Evolutionary conservation across 768 basidiomycete genomes (phyloP).

Genomic region (Mycena vulgaris): DNA sequence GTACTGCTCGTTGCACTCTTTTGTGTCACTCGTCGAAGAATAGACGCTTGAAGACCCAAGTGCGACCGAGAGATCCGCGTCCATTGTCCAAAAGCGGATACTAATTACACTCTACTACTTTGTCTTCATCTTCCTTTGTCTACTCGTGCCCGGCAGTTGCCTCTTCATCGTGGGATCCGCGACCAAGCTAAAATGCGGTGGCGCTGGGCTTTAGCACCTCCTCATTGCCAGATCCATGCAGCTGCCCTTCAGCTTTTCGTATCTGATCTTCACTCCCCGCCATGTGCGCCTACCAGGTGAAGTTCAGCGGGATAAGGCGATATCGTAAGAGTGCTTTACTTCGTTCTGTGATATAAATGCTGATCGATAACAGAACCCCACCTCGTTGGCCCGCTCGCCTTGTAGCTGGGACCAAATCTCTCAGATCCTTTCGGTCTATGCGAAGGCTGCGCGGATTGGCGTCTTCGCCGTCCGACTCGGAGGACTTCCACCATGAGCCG

Average conservation of each 20-base stretch:
- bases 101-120: conserved; percentile 19
- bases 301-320: conserved; percentile 31
- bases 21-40: too few relatives aligned
- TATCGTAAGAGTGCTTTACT: conserved; percentile 36
- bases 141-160: conserved; percentile 23
- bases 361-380: conserved; percentile 34
- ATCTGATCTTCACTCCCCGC: conserved; percentile 68
- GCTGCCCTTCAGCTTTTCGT: conserved; percentile 59
- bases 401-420: conserved; percentile 25
- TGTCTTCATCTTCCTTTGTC: conserved; percentile 21
- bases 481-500: neutral
- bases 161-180: conserved; percentile 33
- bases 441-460: conserved; percentile 24
- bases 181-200: conserved; percentile 31
- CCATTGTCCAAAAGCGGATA: conserved; percentile 17
- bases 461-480: conserved; percentile 9
- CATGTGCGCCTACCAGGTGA: conserved; percentile 68
- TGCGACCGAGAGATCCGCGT: neutral
- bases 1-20: too few relatives aligned
- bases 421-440: conserved; percentile 10
- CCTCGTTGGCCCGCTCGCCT: conserved; percentile 34
- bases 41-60: too few relatives aligned
- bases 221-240: conserved; percentile 27
- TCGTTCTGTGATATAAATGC: conserved; percentile 7
- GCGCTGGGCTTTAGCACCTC: neutral